phyloP scores from a whole-genome alignment of 2,329 filamentous ascomycete genomes.

The Verticillium nonalfalfae region DNA sequence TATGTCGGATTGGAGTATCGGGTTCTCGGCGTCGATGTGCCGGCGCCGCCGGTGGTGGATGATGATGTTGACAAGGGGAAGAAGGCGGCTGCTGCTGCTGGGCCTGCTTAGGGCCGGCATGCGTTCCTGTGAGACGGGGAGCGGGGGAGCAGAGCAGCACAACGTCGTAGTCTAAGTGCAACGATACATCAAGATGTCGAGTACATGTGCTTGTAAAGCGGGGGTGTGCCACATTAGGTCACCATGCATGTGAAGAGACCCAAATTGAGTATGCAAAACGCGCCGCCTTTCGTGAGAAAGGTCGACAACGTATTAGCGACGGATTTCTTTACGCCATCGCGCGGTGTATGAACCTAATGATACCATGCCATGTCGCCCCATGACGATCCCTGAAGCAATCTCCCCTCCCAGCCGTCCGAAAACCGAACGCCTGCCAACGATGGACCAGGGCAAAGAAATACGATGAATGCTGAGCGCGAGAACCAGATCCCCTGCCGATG shows the following conservation, averaged over 20 bases:
- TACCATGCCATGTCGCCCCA: not conserved
- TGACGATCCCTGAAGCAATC: not conserved
- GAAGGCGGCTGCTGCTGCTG: conserved; percentile 16
- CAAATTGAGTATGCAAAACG: not conserved
- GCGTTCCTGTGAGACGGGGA: no score
- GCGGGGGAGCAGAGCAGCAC: no score
- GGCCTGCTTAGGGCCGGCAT: not conserved
- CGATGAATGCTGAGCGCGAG: not conserved
- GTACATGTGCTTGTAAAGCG: no score
- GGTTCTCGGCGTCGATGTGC: conserved; percentile 43
- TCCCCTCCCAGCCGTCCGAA: not conserved
- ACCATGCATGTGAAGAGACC: not conserved
- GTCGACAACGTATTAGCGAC: not conserved
- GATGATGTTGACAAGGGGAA: conserved; percentile 38
- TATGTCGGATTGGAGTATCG: conserved; percentile 69
- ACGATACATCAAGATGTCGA: no score
- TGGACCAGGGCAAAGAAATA: no score
- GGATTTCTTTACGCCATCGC: not conserved
- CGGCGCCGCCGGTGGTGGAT: conserved; percentile 39
- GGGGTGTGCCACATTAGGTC: no score
- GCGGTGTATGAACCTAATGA: not conserved
- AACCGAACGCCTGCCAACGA: not conserved
- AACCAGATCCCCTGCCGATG: not conserved
- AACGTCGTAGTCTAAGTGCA: no score
- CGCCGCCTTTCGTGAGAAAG: not conserved